Evolutionary conservation across 176 grass and related monocot genomes (phyloP).

Genomic region (Sorghum bicolor): DNA sequence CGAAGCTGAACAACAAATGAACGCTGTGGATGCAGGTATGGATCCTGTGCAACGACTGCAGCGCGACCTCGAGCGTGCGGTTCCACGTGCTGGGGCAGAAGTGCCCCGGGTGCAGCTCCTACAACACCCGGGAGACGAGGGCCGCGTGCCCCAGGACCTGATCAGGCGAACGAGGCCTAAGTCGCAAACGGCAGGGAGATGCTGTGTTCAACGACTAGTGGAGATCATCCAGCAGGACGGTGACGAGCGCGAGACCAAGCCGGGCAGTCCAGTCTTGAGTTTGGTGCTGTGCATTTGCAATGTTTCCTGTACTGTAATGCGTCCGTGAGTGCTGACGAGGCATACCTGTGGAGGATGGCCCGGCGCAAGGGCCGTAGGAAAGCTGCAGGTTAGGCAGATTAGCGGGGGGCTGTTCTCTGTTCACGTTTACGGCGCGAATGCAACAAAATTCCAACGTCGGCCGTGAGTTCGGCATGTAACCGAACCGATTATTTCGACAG

Average conservation of each 20-base stretch:
- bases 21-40: constrained; percentile 38
- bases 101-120: constrained; percentile 65
- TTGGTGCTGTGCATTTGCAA: too few species aligned
- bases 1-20: neutral
- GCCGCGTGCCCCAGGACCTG: constrained; percentile 34
- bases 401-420: neutral
- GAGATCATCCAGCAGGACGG: too few species aligned
- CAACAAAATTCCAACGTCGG: neutral
- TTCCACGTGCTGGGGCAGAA: constrained; percentile 86
- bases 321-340: too few species aligned
- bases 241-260: too few species aligned
- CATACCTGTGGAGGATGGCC: neutral
- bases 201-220: neutral
- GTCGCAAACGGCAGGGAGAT: neutral
- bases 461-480: neutral
- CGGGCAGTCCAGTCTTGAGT: too few species aligned
- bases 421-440: neutral
- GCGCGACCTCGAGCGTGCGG: constrained; percentile 51
- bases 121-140: constrained; percentile 77
- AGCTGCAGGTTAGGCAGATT: neutral
- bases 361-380: neutral
- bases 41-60: constrained; percentile 91
- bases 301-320: too few species aligned
- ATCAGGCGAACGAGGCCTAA: neutral
- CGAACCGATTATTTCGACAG: neutral